A percentile compares a stretch with the other conserved stretches of the same genome.
phyloP scores from a whole-genome alignment of 306 rosid species.

The Cicer cuneatum region DNA sequence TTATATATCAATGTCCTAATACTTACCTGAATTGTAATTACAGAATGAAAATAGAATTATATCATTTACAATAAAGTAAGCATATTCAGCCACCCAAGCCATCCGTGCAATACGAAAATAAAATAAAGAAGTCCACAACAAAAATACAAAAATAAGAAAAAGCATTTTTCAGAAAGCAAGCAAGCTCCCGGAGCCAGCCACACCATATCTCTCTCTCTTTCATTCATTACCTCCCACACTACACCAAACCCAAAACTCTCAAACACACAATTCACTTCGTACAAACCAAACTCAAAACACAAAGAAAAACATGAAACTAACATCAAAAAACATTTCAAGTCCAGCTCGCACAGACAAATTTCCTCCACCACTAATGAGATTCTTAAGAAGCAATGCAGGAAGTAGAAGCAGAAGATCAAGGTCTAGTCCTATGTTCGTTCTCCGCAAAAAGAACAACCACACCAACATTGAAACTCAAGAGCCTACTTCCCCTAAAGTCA shows the following conservation, averaged over 20 bases:
- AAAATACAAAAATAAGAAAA: constrained; percentile 40
- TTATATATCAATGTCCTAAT: too few species aligned
- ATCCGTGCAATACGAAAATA: constrained; percentile 66
- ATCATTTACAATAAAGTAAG: constrained; percentile 3
- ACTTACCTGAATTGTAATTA: too few species aligned
- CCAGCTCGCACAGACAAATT: constrained; percentile 88
- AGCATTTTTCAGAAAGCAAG: constrained; percentile 36
- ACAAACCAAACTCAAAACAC: neutral
- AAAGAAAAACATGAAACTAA: constrained; percentile 57
- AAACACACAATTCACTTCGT: neutral
- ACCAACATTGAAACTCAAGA: constrained; percentile 71
- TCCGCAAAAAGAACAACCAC: constrained; percentile 68
- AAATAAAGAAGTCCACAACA: constrained; percentile 21
- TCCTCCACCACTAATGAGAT: constrained; percentile 95
- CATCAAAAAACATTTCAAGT: constrained; percentile 73
- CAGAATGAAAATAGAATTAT: too few species aligned
- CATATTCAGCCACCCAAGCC: constrained; percentile 57
- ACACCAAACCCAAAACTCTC: constrained; percentile 12
- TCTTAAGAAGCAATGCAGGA: constrained; percentile 73
- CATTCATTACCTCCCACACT: neutral
- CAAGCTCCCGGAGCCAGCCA: constrained; percentile 25
- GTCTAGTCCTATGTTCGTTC: constrained; percentile 85
- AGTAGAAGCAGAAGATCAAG: constrained; percentile 81
- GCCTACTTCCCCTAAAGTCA: constrained; percentile 95
- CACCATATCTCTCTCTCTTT: neutral